phyloP scores from a whole-genome alignment of 345 rosid species.

The Abelmoschus esculentus region DNA sequence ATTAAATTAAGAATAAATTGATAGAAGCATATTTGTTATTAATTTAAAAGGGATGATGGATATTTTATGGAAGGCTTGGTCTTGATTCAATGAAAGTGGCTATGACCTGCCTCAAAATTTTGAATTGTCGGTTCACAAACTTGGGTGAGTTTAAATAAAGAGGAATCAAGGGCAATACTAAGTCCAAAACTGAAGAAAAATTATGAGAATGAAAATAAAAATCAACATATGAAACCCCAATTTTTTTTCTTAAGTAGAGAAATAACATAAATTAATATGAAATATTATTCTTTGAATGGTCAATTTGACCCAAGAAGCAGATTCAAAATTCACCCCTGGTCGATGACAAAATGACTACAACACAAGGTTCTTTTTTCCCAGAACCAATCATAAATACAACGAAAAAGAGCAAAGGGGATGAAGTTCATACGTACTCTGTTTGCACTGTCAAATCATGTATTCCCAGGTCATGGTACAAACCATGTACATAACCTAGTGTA shows the following conservation, averaged over 20 bases:
- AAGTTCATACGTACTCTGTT: slow-evolving; percentile 26
- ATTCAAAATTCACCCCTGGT: background rate
- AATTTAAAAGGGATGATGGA: too few relatives aligned
- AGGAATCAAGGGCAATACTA: background rate
- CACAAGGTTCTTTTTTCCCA: slow-evolving; percentile 5
- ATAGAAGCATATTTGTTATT: too few relatives aligned
- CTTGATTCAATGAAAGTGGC: too few relatives aligned
- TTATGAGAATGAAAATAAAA: too few relatives aligned
- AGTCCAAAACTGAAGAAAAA: too few relatives aligned
- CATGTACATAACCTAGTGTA: slow-evolving; percentile 47
- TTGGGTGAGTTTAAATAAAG: background rate
- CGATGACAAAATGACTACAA: background rate
- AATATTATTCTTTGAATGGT: background rate
- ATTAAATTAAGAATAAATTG: too few relatives aligned
- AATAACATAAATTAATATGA: background rate
- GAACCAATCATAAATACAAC: background rate
- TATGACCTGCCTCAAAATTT: background rate
- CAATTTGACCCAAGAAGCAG: slow-evolving; percentile 4
- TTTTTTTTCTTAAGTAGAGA: background rate
- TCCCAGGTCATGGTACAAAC: slow-evolving; percentile 76
- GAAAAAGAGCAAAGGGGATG: background rate
- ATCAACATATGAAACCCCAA: too few relatives aligned
- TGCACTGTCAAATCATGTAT: slow-evolving; percentile 79
- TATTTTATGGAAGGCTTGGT: too few relatives aligned
- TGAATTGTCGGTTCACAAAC: background rate